phyloP scores from a whole-genome alignment of 164 flowering plant genomes.

The Echeveria elegans region DNA sequence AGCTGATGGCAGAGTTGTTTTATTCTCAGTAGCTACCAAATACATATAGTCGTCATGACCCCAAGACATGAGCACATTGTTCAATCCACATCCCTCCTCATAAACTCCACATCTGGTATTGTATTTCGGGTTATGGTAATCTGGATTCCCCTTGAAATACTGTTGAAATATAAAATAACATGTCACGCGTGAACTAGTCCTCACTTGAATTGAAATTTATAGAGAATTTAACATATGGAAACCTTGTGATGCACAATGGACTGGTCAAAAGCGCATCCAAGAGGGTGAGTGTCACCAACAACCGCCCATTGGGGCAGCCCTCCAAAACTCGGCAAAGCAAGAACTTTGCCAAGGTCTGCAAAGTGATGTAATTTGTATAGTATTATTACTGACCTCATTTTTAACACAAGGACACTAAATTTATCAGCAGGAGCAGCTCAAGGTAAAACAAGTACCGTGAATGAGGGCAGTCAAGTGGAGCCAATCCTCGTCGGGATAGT shows the following conservation, averaged over 20 bases:
- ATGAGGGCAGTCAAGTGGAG: slow-evolving; percentile 54
- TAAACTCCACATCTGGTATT: slow-evolving; percentile 52
- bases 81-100: slow-evolving; percentile 50
- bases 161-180: slow-evolving; percentile 8
- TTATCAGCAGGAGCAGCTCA: too few species aligned
- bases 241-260: slow-evolving; percentile 58
- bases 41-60: slow-evolving; percentile 88
- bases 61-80: slow-evolving; percentile 61
- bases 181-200: neutral
- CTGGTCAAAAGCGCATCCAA: slow-evolving; percentile 59
- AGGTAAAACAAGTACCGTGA: slow-evolving; percentile 31
- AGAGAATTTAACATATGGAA: neutral
- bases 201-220: neutral
- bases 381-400: too few species aligned
- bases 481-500: slow-evolving; percentile 66
- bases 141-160: slow-evolving; percentile 53
- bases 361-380: neutral
- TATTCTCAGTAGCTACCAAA: slow-evolving; percentile 57
- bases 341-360: slow-evolving; percentile 64
- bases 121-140: slow-evolving; percentile 34
- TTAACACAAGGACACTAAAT: too few species aligned
- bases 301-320: slow-evolving; percentile 70
- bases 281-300: slow-evolving; percentile 60
- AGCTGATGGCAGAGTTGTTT: slow-evolving; percentile 54
- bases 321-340: slow-evolving; percentile 46